These are phyloP conservation scores for Mycena haematopus DNA, from an alignment of 768 basidiomycete species.

Conservation along the genomic window DNA sequence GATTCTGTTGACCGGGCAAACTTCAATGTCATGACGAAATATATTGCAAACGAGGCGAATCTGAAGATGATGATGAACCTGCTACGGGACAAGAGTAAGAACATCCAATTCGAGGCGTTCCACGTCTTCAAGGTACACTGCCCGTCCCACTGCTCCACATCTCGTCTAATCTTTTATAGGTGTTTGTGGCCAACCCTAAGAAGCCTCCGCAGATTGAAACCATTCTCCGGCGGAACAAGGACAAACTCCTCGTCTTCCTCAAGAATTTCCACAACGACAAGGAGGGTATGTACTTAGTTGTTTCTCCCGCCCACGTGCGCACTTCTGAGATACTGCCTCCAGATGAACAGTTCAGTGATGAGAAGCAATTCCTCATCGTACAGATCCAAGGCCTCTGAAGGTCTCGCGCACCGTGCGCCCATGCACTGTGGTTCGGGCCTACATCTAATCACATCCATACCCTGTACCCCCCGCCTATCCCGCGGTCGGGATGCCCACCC, in stretches of 20 bases:
- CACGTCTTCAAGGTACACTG: conserved; percentile 96
- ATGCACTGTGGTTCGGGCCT: neutral
- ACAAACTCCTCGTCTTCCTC: conserved; percentile 88
- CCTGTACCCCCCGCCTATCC: conserved; percentile 2
- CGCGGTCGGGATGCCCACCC: neutral
- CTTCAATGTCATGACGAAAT: conserved; percentile 98
- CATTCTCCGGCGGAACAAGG: conserved; percentile 93
- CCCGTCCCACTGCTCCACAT: neutral
- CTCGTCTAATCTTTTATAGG: conserved; percentile 47
- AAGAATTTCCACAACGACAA: conserved; percentile 98
- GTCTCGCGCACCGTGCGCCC: neutral
- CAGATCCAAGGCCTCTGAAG: conserved; percentile 82
- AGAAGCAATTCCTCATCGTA: conserved; percentile 94
- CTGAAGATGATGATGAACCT: conserved; percentile 99
- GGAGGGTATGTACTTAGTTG: conserved; percentile 69
- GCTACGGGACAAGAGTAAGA: conserved; percentile 96
- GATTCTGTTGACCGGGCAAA: conserved; percentile 96
- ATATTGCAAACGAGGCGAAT: conserved; percentile 94
- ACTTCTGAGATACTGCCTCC: conserved; percentile 13
- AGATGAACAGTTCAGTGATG: conserved; percentile 98
- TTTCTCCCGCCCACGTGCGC: neutral
- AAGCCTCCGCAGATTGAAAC: conserved; percentile 94
- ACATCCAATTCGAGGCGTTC: conserved; percentile 99
- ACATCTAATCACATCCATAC: conserved; percentile 10
- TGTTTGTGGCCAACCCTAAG: conserved; percentile 99